Evolutionary conservation across 2,329 filamentous ascomycete genomes (phyloP).

Genomic region (Claviceps maximensis): DNA sequence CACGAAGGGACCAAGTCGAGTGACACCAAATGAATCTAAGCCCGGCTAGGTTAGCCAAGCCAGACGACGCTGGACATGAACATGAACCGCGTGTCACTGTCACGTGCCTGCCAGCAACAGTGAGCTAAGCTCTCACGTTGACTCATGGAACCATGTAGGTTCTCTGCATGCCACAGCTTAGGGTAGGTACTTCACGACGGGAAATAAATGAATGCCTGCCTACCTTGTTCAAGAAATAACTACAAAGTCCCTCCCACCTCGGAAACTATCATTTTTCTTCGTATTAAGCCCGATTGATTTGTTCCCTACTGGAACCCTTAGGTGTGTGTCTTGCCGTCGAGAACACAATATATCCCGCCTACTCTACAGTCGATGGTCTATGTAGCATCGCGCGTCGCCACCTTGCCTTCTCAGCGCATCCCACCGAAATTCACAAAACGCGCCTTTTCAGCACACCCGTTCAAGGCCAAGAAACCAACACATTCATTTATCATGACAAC

Average conservation of each 20-base stretch:
- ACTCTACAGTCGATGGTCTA: not conserved
- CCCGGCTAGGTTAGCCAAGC: too few species aligned
- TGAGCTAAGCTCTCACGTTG: too few species aligned
- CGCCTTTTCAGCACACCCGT: not conserved
- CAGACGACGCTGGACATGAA: too few species aligned
- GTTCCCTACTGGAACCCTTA: not conserved
- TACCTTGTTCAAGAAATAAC: not conserved
- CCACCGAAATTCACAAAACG: not conserved
- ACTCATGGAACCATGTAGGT: too few species aligned
- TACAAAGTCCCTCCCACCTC: not conserved
- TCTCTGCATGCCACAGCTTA: not conserved
- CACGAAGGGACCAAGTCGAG: not conserved
- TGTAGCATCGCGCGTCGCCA: not conserved
- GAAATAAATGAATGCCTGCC: too few species aligned
- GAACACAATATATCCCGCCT: not conserved
- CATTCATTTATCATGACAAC: slow-evolving; percentile 13
- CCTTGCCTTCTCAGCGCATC: not conserved
- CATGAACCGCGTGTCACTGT: not conserved
- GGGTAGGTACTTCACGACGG: not conserved
- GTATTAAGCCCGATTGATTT: not conserved
- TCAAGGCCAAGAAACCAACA: not conserved
- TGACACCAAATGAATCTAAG: not conserved
- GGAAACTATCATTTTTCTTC: not conserved
- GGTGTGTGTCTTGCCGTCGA: not conserved
- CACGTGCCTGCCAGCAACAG: not conserved